These are phyloP conservation scores for Yamadazyma spencermartinsiae DNA, from an alignment of 1,139 yeast genomes.

Conservation along the genomic window DNA sequence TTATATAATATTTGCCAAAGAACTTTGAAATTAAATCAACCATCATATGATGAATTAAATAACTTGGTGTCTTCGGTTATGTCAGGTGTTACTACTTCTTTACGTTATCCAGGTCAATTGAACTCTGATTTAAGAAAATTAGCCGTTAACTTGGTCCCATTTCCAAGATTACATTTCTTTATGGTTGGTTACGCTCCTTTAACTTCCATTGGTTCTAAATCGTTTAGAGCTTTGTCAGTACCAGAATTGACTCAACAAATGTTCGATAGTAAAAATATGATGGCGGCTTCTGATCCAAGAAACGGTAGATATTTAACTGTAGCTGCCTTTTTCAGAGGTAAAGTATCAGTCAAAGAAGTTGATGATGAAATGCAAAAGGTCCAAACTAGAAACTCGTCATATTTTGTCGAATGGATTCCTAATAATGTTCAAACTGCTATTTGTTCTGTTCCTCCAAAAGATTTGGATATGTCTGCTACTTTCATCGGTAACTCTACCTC, in stretches of 20 bases:
- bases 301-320: constrained; percentile 92
- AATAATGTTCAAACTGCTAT: constrained; percentile 94
- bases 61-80: constrained; percentile 82
- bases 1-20: constrained; percentile 84
- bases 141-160: constrained; percentile 91
- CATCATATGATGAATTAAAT: constrained; percentile 76
- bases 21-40: constrained; percentile 78
- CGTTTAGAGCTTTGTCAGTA: constrained; percentile 81
- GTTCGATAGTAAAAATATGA: constrained; percentile 89
- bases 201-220: constrained; percentile 74
- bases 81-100: constrained; percentile 89
- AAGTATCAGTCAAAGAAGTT: constrained; percentile 87
- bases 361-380: constrained; percentile 90
- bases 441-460: constrained; percentile 87
- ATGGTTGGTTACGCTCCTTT: constrained; percentile 95
- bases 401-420: constrained; percentile 96
- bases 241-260: constrained; percentile 92
- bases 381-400: constrained; percentile 76
- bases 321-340: constrained; percentile 92
- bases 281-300: constrained; percentile 93
- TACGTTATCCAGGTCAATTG: constrained; percentile 92
- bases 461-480: constrained; percentile 85
- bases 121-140: constrained; percentile 88
- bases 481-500: constrained; percentile 92
- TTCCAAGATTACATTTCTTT: constrained; percentile 92